These are phyloP conservation scores for Physcomitrellopsis africana DNA, from an alignment of 225 moss, liverwort and hornwort species.

Conservation along the genomic window DNA sequence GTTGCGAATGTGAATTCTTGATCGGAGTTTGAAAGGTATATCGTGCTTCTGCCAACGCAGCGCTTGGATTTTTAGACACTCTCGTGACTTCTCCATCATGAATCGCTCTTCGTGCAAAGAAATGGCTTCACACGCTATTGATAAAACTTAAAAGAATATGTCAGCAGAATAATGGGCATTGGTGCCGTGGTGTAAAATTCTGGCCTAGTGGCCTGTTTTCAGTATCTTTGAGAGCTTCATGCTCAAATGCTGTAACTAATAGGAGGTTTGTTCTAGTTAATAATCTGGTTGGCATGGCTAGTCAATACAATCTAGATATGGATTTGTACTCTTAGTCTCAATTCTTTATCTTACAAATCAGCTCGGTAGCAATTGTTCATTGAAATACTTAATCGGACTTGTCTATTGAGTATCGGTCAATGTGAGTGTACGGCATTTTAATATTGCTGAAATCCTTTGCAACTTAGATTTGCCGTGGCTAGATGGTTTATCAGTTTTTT, in stretches of 20 bases:
- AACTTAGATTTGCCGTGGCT: background rate
- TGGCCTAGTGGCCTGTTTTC: background rate
- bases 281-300: background rate
- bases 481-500: background rate
- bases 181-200: background rate
- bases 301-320: background rate
- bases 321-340: background rate
- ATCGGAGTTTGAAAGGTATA: background rate
- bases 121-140: background rate
- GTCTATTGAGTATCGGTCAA: too few species aligned
- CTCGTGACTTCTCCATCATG: background rate
- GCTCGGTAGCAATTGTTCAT: too few species aligned
- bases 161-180: background rate
- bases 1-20: constrained; percentile 10
- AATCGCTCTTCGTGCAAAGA: background rate
- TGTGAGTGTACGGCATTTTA: too few species aligned
- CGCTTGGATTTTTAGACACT: background rate
- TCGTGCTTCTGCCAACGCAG: background rate
- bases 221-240: background rate
- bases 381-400: too few species aligned
- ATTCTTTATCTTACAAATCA: background rate
- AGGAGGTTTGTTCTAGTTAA: background rate
- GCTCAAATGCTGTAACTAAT: background rate
- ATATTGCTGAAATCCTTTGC: background rate
- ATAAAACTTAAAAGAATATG: background rate